Evolutionary conservation across 192 early-diverging fungal species (phyloP).

Genomic region (Rhizophagus clarus): DNA sequence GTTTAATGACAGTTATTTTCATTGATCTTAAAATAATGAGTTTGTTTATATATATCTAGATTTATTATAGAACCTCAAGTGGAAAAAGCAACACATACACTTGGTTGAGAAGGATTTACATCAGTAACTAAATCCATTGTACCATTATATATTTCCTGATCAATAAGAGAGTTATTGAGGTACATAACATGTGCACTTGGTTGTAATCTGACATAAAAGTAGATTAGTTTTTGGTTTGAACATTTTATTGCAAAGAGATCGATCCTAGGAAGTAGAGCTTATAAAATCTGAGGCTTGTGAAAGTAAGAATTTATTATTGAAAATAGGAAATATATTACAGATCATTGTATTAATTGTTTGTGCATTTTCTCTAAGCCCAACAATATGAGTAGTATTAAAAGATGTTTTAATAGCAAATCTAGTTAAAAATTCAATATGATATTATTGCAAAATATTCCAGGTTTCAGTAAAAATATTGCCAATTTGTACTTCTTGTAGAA

Average conservation of each 20-base stretch:
- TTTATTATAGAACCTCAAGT: too few relatives aligned
- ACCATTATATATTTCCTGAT: too few relatives aligned
- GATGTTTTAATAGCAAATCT: not conserved
- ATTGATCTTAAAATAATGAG: too few relatives aligned
- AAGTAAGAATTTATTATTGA: not conserved
- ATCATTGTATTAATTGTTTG: not conserved
- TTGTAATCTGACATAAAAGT: not conserved
- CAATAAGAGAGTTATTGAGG: too few relatives aligned
- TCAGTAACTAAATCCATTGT: too few relatives aligned
- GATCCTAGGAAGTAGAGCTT: too few relatives aligned
- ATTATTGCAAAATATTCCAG: not conserved
- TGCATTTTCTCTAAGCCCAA: not conserved
- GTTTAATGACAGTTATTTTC: too few relatives aligned
- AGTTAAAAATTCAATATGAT: not conserved
- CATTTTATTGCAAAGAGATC: too few relatives aligned
- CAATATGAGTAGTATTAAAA: not conserved
- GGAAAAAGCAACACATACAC: too few relatives aligned
- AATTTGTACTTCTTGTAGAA: not conserved
- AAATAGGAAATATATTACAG: not conserved
- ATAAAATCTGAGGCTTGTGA: not conserved
- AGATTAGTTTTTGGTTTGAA: constrained; percentile 4
- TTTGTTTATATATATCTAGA: too few relatives aligned
- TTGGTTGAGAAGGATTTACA: too few relatives aligned
- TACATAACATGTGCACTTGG: not conserved
- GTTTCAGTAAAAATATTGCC: not conserved